These are phyloP conservation scores for Candida neerlandica DNA, from an alignment of 1,139 yeast species.

Conservation along the genomic window DNA sequence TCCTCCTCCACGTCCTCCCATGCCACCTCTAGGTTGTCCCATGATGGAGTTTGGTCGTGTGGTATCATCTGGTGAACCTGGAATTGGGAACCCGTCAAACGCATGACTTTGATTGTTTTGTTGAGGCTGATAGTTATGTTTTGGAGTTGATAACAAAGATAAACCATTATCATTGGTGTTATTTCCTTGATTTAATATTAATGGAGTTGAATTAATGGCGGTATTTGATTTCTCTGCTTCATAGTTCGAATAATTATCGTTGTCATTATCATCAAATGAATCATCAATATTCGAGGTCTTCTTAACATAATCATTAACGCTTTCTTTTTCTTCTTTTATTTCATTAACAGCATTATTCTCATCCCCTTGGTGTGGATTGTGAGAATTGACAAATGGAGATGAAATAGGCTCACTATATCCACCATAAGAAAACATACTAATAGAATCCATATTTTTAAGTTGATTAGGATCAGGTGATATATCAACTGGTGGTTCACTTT, in stretches of 20 bases:
- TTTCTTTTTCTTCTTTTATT: neutral
- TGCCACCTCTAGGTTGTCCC: slow-evolving; percentile 26
- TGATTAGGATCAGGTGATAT: slow-evolving; percentile 11
- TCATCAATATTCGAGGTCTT: slow-evolving; percentile 28
- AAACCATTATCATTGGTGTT: slow-evolving; percentile 10
- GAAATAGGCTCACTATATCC: slow-evolving; percentile 16
- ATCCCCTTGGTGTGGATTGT: slow-evolving; percentile 7
- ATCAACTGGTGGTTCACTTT: slow-evolving; percentile 18
- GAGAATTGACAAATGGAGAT: slow-evolving; percentile 5
- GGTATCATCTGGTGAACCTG: slow-evolving; percentile 50
- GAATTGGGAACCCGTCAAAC: slow-evolving; percentile 46
- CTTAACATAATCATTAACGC: neutral
- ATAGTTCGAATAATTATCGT: slow-evolving; percentile 10
- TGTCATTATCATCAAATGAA: slow-evolving; percentile 28
- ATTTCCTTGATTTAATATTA: slow-evolving; percentile 12
- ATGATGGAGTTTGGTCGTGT: slow-evolving; percentile 50
- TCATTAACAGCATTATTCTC: neutral
- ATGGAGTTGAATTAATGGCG: slow-evolving; percentile 14
- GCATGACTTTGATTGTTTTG: slow-evolving; percentile 1
- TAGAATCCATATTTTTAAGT: slow-evolving; percentile 15
- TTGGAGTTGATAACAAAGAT: neutral
- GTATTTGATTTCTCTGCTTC: slow-evolving; percentile 5
- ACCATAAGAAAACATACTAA: slow-evolving; percentile 43
- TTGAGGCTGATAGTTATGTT: neutral
- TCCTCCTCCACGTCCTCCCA: slow-evolving; percentile 7